Evolutionary conservation across 495 filamentous ascomycete genomes (phyloP).

Genomic region (Penicillium argentinense): DNA sequence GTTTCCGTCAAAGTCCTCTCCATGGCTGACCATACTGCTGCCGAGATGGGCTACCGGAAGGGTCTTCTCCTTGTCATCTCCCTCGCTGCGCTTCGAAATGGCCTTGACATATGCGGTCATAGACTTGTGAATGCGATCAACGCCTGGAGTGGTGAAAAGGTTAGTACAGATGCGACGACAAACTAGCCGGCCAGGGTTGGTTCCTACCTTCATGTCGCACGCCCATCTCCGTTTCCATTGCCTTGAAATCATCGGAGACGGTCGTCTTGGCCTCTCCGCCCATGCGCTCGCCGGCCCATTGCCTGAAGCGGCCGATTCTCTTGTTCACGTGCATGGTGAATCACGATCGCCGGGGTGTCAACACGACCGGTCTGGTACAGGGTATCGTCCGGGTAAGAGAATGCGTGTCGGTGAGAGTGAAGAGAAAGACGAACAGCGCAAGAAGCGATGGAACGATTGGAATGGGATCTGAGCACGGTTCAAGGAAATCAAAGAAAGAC

Average conservation of each 20-base stretch:
- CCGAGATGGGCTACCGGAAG: constrained; percentile 81
- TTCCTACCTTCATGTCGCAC: constrained; percentile 82
- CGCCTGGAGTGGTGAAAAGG: constrained; percentile 52
- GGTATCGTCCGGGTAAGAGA: neutral
- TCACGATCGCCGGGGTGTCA: neutral
- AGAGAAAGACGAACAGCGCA: too few relatives aligned
- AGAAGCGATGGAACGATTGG: too few relatives aligned
- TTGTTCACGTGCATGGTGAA: constrained; percentile 86
- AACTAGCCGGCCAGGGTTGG: neutral
- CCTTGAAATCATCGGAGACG: constrained; percentile 91
- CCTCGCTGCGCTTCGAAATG: constrained; percentile 80
- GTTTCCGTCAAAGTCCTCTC: constrained; percentile 89
- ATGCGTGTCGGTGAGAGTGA: neutral
- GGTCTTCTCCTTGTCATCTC: constrained; percentile 81
- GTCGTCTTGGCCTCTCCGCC: constrained; percentile 87
- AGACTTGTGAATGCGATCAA: constrained; percentile 88
- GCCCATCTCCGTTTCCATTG: constrained; percentile 88
- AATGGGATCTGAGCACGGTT: too few relatives aligned
- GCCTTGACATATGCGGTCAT: constrained; percentile 91
- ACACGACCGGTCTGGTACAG: neutral
- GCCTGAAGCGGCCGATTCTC: constrained; percentile 94
- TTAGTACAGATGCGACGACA: neutral
- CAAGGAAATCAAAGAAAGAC: too few relatives aligned
- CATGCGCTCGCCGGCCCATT: constrained; percentile 99
- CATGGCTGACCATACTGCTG: constrained; percentile 83